These are phyloP conservation scores for Lachnellula subtilissima DNA, from an alignment of 2,329 filamentous ascomycete species.

Conservation along the genomic window DNA sequence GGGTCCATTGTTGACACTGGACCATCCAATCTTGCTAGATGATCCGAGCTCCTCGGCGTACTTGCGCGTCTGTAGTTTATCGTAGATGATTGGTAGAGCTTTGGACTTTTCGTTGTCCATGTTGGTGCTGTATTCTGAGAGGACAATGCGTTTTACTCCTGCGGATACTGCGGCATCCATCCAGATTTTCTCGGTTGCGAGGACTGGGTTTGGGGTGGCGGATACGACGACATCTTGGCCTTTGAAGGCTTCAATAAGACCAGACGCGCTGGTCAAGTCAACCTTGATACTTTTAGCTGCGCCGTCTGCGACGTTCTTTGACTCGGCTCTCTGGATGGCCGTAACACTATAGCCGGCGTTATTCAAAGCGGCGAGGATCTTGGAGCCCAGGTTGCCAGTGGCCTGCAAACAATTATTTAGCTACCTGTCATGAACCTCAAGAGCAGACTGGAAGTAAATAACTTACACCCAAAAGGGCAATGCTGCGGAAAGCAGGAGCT, in stretches of 20 bases:
- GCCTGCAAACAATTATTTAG: conserved; percentile 2
- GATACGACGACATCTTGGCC: conserved; percentile 16
- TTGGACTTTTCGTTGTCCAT: conserved; percentile 11
- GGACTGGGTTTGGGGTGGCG: conserved; percentile 8
- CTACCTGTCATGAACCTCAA: background rate
- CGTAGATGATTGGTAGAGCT: conserved; percentile 6
- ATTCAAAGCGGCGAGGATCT: conserved; percentile 12
- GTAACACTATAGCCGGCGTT: conserved; percentile 14
- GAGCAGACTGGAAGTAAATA: background rate
- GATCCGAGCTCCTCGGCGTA: conserved; percentile 8
- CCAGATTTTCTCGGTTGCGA: conserved; percentile 29
- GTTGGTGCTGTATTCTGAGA: conserved; percentile 47
- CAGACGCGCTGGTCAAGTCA: conserved; percentile 5
- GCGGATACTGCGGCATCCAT: conserved; percentile 53
- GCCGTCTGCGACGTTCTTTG: conserved; percentile 4
- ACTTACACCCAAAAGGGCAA: conserved; percentile 13
- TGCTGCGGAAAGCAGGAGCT: conserved; percentile 7
- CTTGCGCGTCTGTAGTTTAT: conserved; percentile 11
- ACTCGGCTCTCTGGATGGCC: conserved; percentile 13
- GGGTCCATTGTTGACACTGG: conserved; percentile 13
- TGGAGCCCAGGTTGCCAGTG: conserved; percentile 12
- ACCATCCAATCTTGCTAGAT: conserved; percentile 10
- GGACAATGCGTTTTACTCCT: conserved; percentile 54
- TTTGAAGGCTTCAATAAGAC: conserved; percentile 10
- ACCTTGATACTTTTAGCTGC: conserved; percentile 11